Conservation (phyloP, 176 grass and related monocot species). For the Bonia amplexicaulis region DNA sequence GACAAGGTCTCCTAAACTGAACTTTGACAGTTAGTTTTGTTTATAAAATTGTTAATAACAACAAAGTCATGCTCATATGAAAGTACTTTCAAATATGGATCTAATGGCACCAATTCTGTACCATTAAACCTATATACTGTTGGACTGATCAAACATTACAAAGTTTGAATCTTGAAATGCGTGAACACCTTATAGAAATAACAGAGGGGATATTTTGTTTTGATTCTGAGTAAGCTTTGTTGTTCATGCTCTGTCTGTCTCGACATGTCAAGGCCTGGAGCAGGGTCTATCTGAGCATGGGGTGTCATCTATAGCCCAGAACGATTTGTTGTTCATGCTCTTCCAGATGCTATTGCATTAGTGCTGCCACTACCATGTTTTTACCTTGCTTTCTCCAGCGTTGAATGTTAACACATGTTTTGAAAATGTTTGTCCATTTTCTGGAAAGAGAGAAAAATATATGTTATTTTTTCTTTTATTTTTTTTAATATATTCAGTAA, state of each 20-base stretch:
- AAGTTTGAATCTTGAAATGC: too few species aligned
- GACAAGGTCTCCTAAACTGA: background rate
- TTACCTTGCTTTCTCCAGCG: background rate
- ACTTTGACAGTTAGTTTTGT: background rate
- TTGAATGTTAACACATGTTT: background rate
- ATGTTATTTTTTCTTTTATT: background rate
- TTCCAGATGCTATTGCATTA: background rate
- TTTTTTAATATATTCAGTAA: background rate
- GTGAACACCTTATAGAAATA: too few species aligned
- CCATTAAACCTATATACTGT: too few species aligned
- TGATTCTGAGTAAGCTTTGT: background rate
- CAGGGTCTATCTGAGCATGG: background rate
- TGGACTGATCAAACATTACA: too few species aligned
- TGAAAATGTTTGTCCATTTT: background rate
- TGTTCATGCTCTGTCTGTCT: background rate
- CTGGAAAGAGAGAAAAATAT: background rate
- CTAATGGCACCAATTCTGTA: too few species aligned
- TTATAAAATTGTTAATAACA: background rate
- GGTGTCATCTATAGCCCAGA: background rate
- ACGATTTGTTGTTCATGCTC: background rate
- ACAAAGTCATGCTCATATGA: too few species aligned
- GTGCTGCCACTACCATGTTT: background rate
- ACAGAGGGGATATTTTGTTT: background rate
- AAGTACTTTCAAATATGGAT: too few species aligned
- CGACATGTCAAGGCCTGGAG: too few species aligned